Evolutionary conservation across 768 basidiomycete genomes (phyloP).

Genomic region (Lentinula sp.): DNA sequence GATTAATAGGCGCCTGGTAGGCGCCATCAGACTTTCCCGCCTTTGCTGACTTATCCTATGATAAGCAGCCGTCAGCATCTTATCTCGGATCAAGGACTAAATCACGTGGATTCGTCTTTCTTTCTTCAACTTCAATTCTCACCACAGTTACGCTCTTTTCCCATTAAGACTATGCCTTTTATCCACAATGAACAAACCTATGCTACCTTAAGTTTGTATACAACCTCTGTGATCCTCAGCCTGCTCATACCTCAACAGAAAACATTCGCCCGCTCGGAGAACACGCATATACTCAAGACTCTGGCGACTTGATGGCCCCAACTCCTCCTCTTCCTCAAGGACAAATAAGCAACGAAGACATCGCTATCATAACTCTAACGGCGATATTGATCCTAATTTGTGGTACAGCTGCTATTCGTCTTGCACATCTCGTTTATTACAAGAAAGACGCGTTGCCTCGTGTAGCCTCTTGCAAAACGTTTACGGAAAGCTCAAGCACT

Average conservation of each 20-base stretch:
- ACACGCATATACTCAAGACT: background rate
- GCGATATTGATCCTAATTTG: background rate
- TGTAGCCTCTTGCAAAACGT: background rate
- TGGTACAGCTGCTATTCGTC: background rate
- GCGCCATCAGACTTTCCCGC: too few relatives aligned
- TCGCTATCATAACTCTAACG: background rate
- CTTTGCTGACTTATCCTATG: too few relatives aligned
- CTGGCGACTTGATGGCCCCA: background rate
- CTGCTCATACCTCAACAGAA: background rate
- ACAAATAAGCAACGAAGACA: slow-evolving; percentile 2
- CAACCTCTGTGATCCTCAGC: background rate
- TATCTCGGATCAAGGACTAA: too few relatives aligned
- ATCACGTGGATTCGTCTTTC: too few relatives aligned
- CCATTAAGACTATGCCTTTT: background rate
- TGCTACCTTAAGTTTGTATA: background rate
- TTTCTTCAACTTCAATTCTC: background rate
- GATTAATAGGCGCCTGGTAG: too few relatives aligned
- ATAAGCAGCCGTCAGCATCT: too few relatives aligned
- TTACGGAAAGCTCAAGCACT: background rate
- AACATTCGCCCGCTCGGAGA: background rate
- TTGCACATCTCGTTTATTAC: background rate
- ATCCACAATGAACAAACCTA: background rate
- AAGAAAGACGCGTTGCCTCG: background rate
- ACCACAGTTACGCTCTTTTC: background rate
- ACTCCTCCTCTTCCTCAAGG: background rate